Conservation (phyloP, 129 eudicot genomes). For the Flaveria ramosissima region DNA sequence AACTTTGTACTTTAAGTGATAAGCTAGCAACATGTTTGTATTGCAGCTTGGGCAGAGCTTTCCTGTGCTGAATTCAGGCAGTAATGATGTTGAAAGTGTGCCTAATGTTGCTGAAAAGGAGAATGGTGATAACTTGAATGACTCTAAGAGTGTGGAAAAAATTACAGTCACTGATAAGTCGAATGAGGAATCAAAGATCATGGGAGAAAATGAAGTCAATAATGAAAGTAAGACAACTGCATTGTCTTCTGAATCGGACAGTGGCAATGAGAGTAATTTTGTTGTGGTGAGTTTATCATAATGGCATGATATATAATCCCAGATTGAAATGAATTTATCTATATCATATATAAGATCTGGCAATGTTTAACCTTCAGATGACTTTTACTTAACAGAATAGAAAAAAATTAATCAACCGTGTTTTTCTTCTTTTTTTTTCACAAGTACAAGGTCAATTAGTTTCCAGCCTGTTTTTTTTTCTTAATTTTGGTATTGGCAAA, state of each 20-base stretch:
- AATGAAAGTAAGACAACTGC: not conserved
- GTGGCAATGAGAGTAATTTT: not conserved
- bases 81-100: not conserved
- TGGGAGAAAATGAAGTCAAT: not conserved
- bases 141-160: too few relatives aligned
- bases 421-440: too few relatives aligned
- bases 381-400: too few relatives aligned
- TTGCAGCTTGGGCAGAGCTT: slow-evolving; percentile 14
- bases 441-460: too few relatives aligned
- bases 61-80: not conserved
- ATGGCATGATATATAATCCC: not conserved
- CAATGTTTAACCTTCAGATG: not conserved
- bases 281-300: not conserved
- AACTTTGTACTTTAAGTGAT: not conserved
- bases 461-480: too few relatives aligned
- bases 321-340: not conserved
- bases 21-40: not conserved
- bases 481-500: too few relatives aligned
- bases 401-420: too few relatives aligned
- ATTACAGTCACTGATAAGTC: not conserved
- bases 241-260: not conserved
- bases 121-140: not conserved
- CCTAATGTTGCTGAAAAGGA: not conserved
- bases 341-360: not conserved
- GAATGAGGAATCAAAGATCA: not conserved